These are phyloP conservation scores for Prasinococcaceae sp. DNA, from an alignment of 139 green algal species.

Conservation along the genomic window DNA sequence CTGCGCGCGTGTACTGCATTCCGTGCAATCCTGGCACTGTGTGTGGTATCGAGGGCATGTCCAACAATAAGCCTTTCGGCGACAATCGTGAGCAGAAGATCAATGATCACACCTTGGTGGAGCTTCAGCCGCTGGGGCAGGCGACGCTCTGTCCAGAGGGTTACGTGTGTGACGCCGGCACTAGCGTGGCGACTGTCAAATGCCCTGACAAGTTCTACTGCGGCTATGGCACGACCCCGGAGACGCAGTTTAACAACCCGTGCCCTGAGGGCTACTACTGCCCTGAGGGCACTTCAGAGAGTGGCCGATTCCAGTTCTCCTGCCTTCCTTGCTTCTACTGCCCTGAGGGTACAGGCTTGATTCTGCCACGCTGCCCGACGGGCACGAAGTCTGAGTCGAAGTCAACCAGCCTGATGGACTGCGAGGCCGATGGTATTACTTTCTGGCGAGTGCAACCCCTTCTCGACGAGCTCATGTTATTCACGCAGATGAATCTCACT, in stretches of 20 bases:
- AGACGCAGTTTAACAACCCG: constrained; percentile 7
- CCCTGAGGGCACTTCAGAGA: constrained; percentile 1
- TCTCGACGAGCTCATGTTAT: background rate
- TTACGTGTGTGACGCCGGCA: constrained; percentile 13
- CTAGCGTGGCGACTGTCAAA: background rate
- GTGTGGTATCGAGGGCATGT: constrained; percentile 2
- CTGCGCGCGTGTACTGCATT: constrained; percentile 3
- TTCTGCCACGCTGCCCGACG: background rate
- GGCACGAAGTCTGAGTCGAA: constrained; percentile 1
- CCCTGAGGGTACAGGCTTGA: constrained; percentile 5
- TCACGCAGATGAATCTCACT: too few species aligned
- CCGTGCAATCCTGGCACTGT: constrained; percentile 12
- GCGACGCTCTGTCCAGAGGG: constrained; percentile 9
- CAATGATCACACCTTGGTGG: background rate
- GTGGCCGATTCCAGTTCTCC: constrained; percentile 2
- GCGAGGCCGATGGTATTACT: constrained; percentile 8
- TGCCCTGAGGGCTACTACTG: constrained; percentile 14
- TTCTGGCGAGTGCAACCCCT: constrained; percentile 12
- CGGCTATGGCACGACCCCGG: constrained; percentile 7
- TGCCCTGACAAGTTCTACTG: constrained; percentile 11
- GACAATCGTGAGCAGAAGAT: background rate
- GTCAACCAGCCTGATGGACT: background rate
- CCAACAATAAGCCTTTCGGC: constrained; percentile 16
- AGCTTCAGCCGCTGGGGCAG: constrained; percentile 1
- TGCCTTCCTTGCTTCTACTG: constrained; percentile 7